Conservation (phyloP, 441 rosid species). For the Euphorbia schlechtendalii region DNA sequence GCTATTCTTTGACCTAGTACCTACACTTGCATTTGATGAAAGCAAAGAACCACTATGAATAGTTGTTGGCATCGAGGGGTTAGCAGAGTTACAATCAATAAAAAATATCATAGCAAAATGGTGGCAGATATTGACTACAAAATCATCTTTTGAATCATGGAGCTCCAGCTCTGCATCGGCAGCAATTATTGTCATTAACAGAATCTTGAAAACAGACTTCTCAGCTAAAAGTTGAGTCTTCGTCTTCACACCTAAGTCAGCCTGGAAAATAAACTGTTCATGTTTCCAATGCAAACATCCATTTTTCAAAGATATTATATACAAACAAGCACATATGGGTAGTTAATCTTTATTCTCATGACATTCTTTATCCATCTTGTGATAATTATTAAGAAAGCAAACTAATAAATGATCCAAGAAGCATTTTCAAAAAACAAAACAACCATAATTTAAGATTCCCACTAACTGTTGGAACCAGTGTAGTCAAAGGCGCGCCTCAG, state of each 20-base stretch:
- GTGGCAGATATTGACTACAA: conserved; percentile 69
- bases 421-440: no score
- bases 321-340: not conserved
- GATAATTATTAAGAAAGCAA: not conserved
- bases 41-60: conserved; percentile 44
- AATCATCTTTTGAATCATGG: conserved; percentile 68
- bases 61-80: conserved; percentile 42
- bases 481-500: no score
- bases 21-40: conserved; percentile 39
- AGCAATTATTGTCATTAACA: conserved; percentile 76
- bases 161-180: conserved; percentile 83
- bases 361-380: not conserved
- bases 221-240: conserved; percentile 98
- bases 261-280: conserved; percentile 40
- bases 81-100: conserved; percentile 47
- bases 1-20: conserved; percentile 55
- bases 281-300: not conserved
- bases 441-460: not conserved
- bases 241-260: conserved; percentile 93
- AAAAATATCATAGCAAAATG: conserved; percentile 97
- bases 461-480: no score
- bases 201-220: conserved; percentile 91
- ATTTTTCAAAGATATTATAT: not conserved
- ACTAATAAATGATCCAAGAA: not conserved
- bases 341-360: not conserved